Percentiles rank a stretch among this genome's conserved stretches.
These are phyloP conservation scores for Hypericum perforatum DNA, from an alignment of 345 rosid genomes.

Conservation along the genomic window DNA sequence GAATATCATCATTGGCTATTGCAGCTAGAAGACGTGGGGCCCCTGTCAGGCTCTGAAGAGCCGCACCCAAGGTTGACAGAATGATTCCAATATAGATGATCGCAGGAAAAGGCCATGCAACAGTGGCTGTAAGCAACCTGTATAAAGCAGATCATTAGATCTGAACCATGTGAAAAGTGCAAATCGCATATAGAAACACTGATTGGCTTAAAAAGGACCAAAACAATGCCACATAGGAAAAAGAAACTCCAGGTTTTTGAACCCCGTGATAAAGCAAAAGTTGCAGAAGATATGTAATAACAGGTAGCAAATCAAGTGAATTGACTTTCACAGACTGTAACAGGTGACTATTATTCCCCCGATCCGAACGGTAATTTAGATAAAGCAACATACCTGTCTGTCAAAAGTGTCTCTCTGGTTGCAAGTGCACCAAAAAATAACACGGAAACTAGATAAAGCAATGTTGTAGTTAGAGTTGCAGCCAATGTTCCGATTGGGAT, in stretches of 20 bases:
- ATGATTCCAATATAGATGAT: conserved; percentile 81
- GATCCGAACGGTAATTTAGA: too few species aligned
- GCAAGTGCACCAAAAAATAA: conserved; percentile 85
- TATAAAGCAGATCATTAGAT: conserved; percentile 14
- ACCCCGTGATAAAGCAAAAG: too few species aligned
- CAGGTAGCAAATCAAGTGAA: too few species aligned
- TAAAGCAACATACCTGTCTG: conserved; percentile 58
- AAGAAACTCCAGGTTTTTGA: too few species aligned
- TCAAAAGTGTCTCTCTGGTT: conserved; percentile 74
- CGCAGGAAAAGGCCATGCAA: conserved; percentile 94
- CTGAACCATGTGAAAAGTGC: too few species aligned
- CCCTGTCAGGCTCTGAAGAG: conserved; percentile 96
- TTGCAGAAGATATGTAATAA: too few species aligned
- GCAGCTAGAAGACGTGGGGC: conserved; percentile 99
- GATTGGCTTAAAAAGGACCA: too few species aligned
- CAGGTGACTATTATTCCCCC: too few species aligned
- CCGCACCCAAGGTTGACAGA: conserved; percentile 98
- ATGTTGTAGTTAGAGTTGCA: conserved; percentile 83
- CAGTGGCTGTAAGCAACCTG: conserved; percentile 85
- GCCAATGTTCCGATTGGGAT: conserved; percentile 93
- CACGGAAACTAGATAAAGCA: conserved; percentile 65
- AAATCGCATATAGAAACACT: too few species aligned
- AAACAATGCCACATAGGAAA: too few species aligned
- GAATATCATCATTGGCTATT: conserved; percentile 97
- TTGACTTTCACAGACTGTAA: too few species aligned